Percentiles rank a stretch among this genome's conserved stretches.
Conservation (phyloP, 306 rosid species). For the Lathyrus aphaca region DNA sequence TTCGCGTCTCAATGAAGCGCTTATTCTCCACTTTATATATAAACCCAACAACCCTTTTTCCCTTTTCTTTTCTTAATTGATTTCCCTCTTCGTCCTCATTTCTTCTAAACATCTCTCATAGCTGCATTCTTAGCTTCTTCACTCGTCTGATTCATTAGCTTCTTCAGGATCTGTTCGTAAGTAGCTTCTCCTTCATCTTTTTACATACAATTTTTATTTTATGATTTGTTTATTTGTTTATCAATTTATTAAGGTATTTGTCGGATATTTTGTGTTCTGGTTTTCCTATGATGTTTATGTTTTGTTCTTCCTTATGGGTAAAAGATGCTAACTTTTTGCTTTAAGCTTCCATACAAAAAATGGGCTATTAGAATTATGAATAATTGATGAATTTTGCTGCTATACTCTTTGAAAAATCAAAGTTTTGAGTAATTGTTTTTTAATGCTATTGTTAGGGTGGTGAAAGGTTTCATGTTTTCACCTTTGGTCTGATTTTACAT, state of each 20-base stretch:
- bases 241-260: background rate
- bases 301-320: constrained; percentile 1
- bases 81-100: constrained; percentile 14
- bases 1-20: constrained; percentile 52
- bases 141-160: constrained; percentile 15
- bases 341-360: background rate
- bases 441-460: background rate
- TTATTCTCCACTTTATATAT: constrained; percentile 50
- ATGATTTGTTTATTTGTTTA: background rate
- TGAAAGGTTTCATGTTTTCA: background rate
- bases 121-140: constrained; percentile 45
- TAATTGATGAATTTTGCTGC: background rate
- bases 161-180: constrained; percentile 36
- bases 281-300: background rate
- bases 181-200: constrained; percentile 37
- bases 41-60: too few relatives aligned
- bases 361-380: background rate
- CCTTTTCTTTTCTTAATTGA: constrained; percentile 37
- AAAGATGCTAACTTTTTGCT: constrained; percentile 15
- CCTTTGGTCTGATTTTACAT: background rate
- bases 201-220: background rate
- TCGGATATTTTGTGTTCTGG: background rate
- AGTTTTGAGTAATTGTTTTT: background rate
- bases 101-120: background rate
- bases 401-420: background rate